A percentile compares a stretch with the other conserved stretches of the same genome.
Conservation (phyloP, 306 rosid genomes). For the Glycine tomentella region DNA sequence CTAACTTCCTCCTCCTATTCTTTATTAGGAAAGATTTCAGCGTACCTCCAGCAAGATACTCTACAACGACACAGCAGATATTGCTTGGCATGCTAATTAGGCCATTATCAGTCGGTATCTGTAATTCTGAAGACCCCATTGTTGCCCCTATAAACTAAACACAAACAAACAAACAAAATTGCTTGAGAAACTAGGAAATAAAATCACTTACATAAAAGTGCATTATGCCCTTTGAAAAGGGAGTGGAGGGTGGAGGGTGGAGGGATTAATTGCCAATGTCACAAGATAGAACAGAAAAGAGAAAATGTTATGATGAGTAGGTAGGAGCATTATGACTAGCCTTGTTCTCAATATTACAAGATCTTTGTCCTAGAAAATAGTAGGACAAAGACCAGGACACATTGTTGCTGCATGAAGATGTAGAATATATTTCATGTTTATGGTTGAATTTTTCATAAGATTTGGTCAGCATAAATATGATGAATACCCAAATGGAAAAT, state of each 20-base stretch:
- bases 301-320: neutral
- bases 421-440: neutral
- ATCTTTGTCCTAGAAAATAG: neutral
- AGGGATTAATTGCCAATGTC: neutral
- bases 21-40: conserved; percentile 82
- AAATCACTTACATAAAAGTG: conserved; percentile 6
- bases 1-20: conserved; percentile 81
- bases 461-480: neutral
- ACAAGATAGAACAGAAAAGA: conserved; percentile 8
- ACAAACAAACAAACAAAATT: conserved; percentile 1
- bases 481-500: conserved; percentile 17
- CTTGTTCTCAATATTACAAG: neutral
- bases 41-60: conserved; percentile 80
- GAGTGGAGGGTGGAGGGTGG: neutral
- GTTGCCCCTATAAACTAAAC: conserved; percentile 84
- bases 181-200: conserved; percentile 16
- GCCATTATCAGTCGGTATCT: conserved; percentile 80
- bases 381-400: conserved; percentile 5
- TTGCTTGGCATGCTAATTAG: conserved; percentile 81
- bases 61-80: conserved; percentile 84
- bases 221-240: neutral
- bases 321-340: neutral
- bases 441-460: conserved; percentile 12
- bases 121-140: conserved; percentile 80
- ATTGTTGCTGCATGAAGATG: neutral